These are phyloP conservation scores for Starmerella riodocensis DNA, from an alignment of 805 yeast species.

Conservation along the genomic window DNA sequence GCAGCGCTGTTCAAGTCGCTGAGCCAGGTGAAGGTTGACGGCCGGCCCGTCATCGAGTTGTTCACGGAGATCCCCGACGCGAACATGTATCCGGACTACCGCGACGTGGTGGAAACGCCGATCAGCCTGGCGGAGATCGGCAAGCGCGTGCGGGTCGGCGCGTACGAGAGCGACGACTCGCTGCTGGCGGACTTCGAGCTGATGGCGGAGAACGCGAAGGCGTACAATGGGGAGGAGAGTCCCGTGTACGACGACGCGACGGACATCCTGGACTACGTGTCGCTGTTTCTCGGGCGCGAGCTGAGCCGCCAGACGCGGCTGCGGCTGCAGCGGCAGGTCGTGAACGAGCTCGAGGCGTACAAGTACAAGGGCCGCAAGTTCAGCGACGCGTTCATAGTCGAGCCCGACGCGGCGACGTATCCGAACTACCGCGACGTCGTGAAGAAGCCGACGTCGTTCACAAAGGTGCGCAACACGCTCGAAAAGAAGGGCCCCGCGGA, in stretches of 20 bases:
- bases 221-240: conserved; percentile 55
- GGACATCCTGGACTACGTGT: conserved; percentile 43
- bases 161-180: conserved; percentile 29
- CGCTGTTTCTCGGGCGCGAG: conserved; percentile 35
- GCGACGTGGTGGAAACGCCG: conserved; percentile 48
- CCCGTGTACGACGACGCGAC: conserved; percentile 56
- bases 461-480: conserved; percentile 41
- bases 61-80: conserved; percentile 63
- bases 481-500: conserved; percentile 37
- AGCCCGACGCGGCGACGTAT: conserved; percentile 53
- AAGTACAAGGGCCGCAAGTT: conserved; percentile 33
- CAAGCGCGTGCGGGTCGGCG: conserved; percentile 31
- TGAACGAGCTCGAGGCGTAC: conserved; percentile 21
- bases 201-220: conserved; percentile 57
- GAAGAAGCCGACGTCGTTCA: conserved; percentile 60
- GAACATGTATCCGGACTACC: conserved; percentile 69
- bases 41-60: conserved; percentile 30
- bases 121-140: conserved; percentile 58
- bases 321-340: conserved; percentile 17
- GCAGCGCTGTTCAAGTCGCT: conserved; percentile 16
- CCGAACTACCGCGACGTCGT: conserved; percentile 74
- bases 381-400: conserved; percentile 61
- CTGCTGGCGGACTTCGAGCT: conserved; percentile 49
- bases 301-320: conserved; percentile 16
- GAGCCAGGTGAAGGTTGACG: conserved; percentile 16